Evolutionary conservation across 768 basidiomycete genomes (phyloP).

Genomic region (Porpolomopsis calyptriformis): DNA sequence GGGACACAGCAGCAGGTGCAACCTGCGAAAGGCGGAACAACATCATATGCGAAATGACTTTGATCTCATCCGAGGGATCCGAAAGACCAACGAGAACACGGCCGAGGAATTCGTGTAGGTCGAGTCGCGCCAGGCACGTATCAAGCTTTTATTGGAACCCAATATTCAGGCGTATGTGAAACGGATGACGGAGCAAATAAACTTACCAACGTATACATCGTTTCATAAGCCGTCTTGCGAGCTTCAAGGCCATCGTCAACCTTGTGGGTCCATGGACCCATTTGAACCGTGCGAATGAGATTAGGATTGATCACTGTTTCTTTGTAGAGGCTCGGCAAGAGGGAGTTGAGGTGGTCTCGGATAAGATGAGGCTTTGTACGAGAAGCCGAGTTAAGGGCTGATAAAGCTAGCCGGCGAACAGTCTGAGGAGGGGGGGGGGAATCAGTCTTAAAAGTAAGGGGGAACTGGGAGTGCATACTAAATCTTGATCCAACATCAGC

Average conservation of each 20-base stretch:
- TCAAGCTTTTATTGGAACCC: conserved; percentile 48
- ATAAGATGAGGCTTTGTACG: conserved; percentile 91
- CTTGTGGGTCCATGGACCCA: conserved; percentile 96
- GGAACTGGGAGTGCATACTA: conserved; percentile 39
- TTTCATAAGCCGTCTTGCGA: conserved; percentile 95
- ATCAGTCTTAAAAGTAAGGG: neutral
- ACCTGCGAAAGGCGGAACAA: conserved; percentile 83
- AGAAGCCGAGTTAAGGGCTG: conserved; percentile 88
- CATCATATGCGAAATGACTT: conserved; percentile 93
- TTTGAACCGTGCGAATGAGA: conserved; percentile 83
- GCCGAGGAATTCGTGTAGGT: conserved; percentile 74
- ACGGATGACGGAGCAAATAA: neutral
- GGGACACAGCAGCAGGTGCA: conserved; percentile 72
- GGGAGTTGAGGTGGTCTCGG: conserved; percentile 63
- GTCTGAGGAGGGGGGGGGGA: conserved; percentile 36
- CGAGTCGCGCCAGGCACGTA: conserved; percentile 81
- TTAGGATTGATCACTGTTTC: conserved; percentile 74
- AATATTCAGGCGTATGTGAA: neutral
- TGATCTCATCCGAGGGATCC: conserved; percentile 94
- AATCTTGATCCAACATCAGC: conserved; percentile 77
- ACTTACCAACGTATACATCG: conserved; percentile 86
- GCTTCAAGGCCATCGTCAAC: conserved; percentile 96
- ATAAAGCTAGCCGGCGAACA: conserved; percentile 82
- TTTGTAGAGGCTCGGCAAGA: conserved; percentile 76
- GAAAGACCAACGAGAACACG: conserved; percentile 73